Conservation (phyloP, 139 green algal genomes). For the Chlamydomonas sp. region DNA sequence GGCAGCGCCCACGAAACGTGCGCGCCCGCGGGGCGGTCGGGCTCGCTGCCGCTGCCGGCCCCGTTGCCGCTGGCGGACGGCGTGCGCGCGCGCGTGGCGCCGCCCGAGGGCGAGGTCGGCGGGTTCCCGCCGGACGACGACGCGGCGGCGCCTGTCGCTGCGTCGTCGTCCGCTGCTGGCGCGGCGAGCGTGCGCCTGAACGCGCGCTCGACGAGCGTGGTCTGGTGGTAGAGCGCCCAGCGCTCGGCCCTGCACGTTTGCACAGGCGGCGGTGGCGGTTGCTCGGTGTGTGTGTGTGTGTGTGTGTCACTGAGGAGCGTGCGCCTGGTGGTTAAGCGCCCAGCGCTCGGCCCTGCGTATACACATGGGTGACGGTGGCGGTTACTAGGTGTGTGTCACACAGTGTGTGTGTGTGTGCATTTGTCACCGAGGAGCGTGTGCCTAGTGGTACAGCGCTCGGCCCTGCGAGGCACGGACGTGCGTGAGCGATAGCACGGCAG, state of each 20-base stretch:
- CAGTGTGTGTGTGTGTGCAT: background rate
- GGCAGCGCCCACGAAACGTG: constrained; percentile 48
- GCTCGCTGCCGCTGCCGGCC: constrained; percentile 3
- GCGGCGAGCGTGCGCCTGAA: constrained; percentile 27
- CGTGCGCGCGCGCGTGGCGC: background rate
- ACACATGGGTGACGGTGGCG: background rate
- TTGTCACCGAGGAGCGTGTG: background rate
- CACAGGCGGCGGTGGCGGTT: background rate
- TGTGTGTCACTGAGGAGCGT: background rate
- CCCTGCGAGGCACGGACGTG: no score
- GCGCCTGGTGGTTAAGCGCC: constrained; percentile 57
- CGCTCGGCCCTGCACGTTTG: constrained; percentile 22
- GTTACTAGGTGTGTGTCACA: background rate
- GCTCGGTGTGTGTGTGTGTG: background rate
- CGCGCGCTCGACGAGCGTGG: constrained; percentile 60
- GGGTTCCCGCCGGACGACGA: constrained; percentile 8
- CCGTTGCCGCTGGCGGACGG: background rate
- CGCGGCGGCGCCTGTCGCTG: constrained; percentile 3
- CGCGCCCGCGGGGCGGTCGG: constrained; percentile 16
- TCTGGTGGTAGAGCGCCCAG: constrained; percentile 62
- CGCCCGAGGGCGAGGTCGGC: background rate
- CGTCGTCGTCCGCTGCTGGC: background rate
- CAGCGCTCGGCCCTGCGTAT: constrained; percentile 35
- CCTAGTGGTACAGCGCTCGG: no score
- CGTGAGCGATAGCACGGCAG: no score